These are phyloP conservation scores for Balansia obtecta DNA, from an alignment of 2,329 filamentous ascomycete genomes.

Conservation along the genomic window DNA sequence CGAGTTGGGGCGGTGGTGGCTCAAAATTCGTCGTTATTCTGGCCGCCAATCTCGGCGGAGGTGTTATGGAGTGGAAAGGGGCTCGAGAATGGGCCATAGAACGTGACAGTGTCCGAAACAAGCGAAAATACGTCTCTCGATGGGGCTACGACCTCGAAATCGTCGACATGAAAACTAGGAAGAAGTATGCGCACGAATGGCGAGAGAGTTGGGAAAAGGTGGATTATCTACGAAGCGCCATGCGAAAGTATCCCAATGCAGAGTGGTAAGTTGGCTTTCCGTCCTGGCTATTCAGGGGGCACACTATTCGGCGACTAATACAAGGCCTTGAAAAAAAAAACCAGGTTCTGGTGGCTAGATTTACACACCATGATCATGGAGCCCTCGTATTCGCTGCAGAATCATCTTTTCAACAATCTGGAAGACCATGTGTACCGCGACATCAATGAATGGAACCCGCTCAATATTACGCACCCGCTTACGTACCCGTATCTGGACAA, in stretches of 20 bases:
- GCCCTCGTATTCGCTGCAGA: conserved; percentile 75
- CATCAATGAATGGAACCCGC: conserved; percentile 90
- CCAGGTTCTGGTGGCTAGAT: conserved; percentile 99
- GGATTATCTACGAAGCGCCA: conserved; percentile 75
- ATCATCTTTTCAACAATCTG: conserved; percentile 78
- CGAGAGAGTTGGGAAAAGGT: conserved; percentile 99
- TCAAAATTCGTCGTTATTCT: conserved; percentile 89
- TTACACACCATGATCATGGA: conserved; percentile 98
- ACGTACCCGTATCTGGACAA: conserved; percentile 64
- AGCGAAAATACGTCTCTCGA: conserved; percentile 69
- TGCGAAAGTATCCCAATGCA: conserved; percentile 88
- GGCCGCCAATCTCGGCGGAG: conserved; percentile 85
- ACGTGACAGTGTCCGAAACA: conserved; percentile 89
- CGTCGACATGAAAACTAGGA: conserved; percentile 98
- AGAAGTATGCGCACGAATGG: conserved; percentile 97
- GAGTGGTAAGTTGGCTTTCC: conserved; percentile 60
- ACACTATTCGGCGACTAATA: not conserved
- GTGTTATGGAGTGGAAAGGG: conserved; percentile 99
- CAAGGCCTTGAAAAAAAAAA: conserved; percentile 3
- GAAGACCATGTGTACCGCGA: conserved; percentile 72
- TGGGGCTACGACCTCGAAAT: conserved; percentile 97
- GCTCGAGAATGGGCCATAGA: conserved; percentile 97
- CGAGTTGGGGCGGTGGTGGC: conserved; percentile 65
- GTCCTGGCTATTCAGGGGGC: not conserved
- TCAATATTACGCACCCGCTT: conserved; percentile 82